Evolutionary conservation across 2,329 filamentous ascomycete species (phyloP).

Genomic region (Dichotomopilus funicola): DNA sequence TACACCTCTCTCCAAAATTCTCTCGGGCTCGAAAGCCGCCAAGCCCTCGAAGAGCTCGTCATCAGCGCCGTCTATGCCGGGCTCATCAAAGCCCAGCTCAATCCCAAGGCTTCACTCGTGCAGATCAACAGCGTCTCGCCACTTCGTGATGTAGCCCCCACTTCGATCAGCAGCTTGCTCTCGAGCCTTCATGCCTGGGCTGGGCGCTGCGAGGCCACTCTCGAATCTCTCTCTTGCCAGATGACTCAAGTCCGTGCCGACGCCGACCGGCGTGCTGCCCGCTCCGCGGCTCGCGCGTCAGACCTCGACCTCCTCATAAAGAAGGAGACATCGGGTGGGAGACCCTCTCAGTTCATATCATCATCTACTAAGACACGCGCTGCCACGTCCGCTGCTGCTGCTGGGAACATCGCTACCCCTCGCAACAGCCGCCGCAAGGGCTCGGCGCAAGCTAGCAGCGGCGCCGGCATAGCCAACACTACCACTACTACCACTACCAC

Average conservation of each 20-base stretch:
- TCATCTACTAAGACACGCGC: slow-evolving; percentile 13
- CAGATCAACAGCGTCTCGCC: slow-evolving; percentile 75
- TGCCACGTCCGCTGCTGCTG: not conserved
- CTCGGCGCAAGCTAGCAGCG: not conserved
- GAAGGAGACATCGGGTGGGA: slow-evolving; percentile 32
- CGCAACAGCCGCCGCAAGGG: not conserved
- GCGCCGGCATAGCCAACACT: not conserved
- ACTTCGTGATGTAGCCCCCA: slow-evolving; percentile 75
- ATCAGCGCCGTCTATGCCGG: slow-evolving; percentile 83
- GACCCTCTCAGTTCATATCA: not conserved
- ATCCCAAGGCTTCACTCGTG: slow-evolving; percentile 68
- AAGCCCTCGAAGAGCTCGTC: slow-evolving; percentile 77
- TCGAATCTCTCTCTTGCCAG: slow-evolving; percentile 69
- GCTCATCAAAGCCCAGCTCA: slow-evolving; percentile 74
- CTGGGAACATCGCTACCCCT: not conserved
- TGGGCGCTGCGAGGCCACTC: slow-evolving; percentile 65
- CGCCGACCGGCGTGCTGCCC: slow-evolving; percentile 47
- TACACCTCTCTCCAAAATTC: slow-evolving; percentile 63
- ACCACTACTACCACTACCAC: not conserved
- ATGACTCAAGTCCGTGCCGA: slow-evolving; percentile 58
- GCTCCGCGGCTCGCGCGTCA: slow-evolving; percentile 41
- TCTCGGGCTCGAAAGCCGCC: slow-evolving; percentile 59
- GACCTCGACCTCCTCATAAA: slow-evolving; percentile 45
- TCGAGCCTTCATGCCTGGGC: slow-evolving; percentile 67
- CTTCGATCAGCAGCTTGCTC: slow-evolving; percentile 63